These are phyloP conservation scores for Pseudocercospora fuligena DNA, from an alignment of 2,329 filamentous ascomycete species.

Conservation along the genomic window DNA sequence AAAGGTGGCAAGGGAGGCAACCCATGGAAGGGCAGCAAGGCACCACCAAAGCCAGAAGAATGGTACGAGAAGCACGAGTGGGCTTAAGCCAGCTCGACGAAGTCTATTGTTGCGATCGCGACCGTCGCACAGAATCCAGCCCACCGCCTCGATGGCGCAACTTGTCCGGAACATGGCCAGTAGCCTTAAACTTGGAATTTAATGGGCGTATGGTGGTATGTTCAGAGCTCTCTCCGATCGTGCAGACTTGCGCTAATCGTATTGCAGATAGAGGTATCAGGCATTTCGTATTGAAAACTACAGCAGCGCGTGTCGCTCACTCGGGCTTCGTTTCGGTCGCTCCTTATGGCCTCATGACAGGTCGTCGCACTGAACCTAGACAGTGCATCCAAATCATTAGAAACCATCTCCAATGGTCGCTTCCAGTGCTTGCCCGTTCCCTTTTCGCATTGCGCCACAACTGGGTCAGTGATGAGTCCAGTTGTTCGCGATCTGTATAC, in stretches of 20 bases:
- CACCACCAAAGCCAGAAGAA: neutral
- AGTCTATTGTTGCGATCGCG: neutral
- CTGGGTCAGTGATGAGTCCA: neutral
- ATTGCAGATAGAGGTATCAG: neutral
- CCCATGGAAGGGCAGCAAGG: neutral
- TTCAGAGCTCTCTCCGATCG: neutral
- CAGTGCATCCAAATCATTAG: neutral
- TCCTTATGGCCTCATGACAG: neutral
- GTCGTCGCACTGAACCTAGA: neutral
- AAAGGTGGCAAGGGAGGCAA: neutral
- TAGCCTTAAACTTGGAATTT: neutral
- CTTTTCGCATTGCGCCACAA: neutral
- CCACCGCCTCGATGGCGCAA: neutral
- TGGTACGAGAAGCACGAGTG: conserved; percentile 8
- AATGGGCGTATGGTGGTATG: neutral
- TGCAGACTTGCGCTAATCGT: neutral
- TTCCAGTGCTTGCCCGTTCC: neutral
- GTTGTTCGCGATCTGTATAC: neutral
- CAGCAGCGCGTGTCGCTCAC: neutral
- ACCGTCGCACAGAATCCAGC: neutral
- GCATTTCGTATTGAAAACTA: neutral
- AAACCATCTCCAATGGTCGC: neutral
- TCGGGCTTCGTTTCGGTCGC: conserved; percentile 1
- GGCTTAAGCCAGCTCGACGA: neutral
- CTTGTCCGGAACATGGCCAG: neutral